phyloP scores from a whole-genome alignment of 805 yeast genomes.

The Candida tammaniensis region DNA sequence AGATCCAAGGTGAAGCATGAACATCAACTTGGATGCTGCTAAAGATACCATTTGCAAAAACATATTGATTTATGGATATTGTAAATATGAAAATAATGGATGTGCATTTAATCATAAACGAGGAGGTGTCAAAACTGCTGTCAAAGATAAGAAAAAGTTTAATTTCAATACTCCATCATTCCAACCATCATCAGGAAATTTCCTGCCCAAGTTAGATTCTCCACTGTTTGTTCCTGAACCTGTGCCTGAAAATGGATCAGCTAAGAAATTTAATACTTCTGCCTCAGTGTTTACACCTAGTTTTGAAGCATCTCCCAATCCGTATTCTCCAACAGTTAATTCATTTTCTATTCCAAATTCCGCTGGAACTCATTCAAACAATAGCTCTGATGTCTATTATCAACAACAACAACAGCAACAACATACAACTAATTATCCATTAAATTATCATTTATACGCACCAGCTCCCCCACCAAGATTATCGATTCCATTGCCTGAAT shows the following conservation, averaged over 20 bases:
- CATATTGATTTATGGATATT: constrained; percentile 80
- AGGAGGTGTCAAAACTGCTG: neutral
- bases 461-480: constrained; percentile 82
- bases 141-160: constrained; percentile 21
- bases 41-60: constrained; percentile 80
- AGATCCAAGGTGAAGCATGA: constrained; percentile 16
- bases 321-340: constrained; percentile 5
- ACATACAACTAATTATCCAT: constrained; percentile 36
- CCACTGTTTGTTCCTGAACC: neutral
- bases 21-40: constrained; percentile 54
- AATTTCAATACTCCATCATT: constrained; percentile 43
- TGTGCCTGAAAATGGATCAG: constrained; percentile 1
- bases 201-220: constrained; percentile 45
- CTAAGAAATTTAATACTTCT: constrained; percentile 32
- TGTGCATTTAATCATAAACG: constrained; percentile 72
- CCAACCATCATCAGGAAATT: constrained; percentile 34
- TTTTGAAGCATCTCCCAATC: neutral
- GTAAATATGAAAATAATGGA: constrained; percentile 85
- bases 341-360: constrained; percentile 1
- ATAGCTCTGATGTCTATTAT: constrained; percentile 19
- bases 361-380: constrained; percentile 10
- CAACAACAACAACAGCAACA: constrained; percentile 6
- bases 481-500: constrained; percentile 55
- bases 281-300: constrained; percentile 41
- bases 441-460: constrained; percentile 85